phyloP scores from a whole-genome alignment of 2,329 filamentous ascomycete species.

The Colletotrichum higginsianum region DNA sequence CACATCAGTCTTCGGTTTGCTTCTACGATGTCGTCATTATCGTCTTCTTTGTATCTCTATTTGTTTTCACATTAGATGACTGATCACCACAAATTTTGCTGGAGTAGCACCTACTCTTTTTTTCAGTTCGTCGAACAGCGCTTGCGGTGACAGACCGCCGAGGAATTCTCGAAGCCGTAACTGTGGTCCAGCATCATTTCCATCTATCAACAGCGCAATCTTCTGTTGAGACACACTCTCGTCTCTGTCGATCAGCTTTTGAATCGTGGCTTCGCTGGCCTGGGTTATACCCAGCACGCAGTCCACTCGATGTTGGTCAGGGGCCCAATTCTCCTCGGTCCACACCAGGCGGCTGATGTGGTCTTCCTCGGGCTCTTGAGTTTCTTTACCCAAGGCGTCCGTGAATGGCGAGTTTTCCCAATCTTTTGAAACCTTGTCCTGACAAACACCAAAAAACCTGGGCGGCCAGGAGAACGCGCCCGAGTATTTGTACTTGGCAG shows the following conservation, averaged over 20 bases:
- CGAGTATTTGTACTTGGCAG: no score
- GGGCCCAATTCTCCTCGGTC: neutral
- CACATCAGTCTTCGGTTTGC: constrained; percentile 16
- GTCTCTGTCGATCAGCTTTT: neutral
- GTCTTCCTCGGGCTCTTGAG: neutral
- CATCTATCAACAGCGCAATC: constrained; percentile 8
- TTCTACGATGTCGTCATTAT: neutral
- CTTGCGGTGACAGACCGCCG: neutral
- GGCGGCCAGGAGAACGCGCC: constrained; percentile 8
- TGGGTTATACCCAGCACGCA: constrained; percentile 1
- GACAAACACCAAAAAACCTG: neutral
- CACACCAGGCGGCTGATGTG: neutral
- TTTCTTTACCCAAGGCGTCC: no score
- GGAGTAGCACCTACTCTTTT: neutral
- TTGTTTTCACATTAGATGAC: neutral
- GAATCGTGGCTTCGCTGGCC: neutral
- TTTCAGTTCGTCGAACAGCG: neutral
- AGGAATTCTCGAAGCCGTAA: neutral
- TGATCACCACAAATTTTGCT: fast-evolving
- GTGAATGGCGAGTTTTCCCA: constrained; percentile 9
- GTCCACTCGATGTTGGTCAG: neutral
- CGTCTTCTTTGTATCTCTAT: neutral
- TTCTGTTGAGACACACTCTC: fast-evolving
- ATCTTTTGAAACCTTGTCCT: neutral
- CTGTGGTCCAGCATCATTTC: neutral